Evolutionary conservation across 257 asterid genomes (phyloP), one percentile per base, ranked within the genome.

Genomic region (Petrea volubilis): DNA sequence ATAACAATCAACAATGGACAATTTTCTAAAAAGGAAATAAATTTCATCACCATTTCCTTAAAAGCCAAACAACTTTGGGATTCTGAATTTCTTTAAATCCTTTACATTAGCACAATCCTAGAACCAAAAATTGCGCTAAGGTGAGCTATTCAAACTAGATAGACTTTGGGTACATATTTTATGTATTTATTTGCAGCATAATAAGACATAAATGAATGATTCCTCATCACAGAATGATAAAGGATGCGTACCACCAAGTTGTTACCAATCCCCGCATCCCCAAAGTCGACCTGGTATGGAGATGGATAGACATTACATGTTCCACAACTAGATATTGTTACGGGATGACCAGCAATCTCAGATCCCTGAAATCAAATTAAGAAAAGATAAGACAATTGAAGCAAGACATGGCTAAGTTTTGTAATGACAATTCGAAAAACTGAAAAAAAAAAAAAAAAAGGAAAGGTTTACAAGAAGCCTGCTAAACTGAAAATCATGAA

Each of bases 341-440:
- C 77, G 10, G 77, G 72, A 75, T 79, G 77, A n/a, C 66, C 67
- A 6, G 78, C 75, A 75, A 79, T 74, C 75, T 75, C 80, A 3
- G 84, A 79, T 52, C 84, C 84, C 84, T 79, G 80, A 31, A 18
- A 70, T 56, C 21, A 11, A 7, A 43, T 3, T 56, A 11, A 49
- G 4, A 2, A 40, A 50, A 53, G 29, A 15, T n/a, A 57, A 13
- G 20, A 14, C 24, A 14, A 31, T 15, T 18, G 24, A 24, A 17
- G 12, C 50, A 40, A 18, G 5, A 21, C 12, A 10, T 41, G 43
- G 58, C 1, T 4, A 20, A 25, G 33, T 31, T 34, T 23, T 21
- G 46, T 53, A 36, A 3, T 24, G 56, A 18, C 12, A 18, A 20
- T 40, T 25, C 1, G 24, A 1, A 18, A 68, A 50, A n/a, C 64